Percentiles rank a stretch among this genome's conserved stretches.
These are phyloP conservation scores for Chaetomium sp. DNA, from an alignment of 2,329 filamentous ascomycete species.

Conservation along the genomic window DNA sequence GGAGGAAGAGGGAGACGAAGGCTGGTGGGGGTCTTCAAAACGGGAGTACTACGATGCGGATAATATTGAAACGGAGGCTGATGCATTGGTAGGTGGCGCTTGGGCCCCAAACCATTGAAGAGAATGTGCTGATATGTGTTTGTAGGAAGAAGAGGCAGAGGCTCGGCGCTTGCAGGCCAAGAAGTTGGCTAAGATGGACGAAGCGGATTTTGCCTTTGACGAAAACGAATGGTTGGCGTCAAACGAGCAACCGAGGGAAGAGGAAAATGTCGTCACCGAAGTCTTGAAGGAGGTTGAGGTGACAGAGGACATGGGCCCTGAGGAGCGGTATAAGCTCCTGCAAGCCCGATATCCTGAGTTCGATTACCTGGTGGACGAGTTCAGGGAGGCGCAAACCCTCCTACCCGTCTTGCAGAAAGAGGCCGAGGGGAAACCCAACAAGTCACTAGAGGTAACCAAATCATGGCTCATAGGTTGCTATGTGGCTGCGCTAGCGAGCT, in stretches of 20 bases:
- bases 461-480: conserved; percentile 80
- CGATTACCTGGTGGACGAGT: conserved; percentile 75
- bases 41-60: conserved; percentile 94
- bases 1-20: conserved; percentile 52
- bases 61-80: conserved; percentile 54
- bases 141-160: conserved; percentile 76
- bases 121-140: neutral
- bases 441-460: conserved; percentile 60
- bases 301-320: conserved; percentile 67
- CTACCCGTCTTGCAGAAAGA: conserved; percentile 53
- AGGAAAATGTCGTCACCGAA: conserved; percentile 67
- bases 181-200: conserved; percentile 80
- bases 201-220: conserved; percentile 90
- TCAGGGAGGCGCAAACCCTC: conserved; percentile 62
- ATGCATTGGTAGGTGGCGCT: conserved; percentile 48
- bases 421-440: conserved; percentile 45
- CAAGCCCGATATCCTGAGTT: conserved; percentile 86
- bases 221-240: conserved; percentile 74
- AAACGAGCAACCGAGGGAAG: conserved; percentile 43
- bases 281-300: conserved; percentile 79
- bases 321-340: conserved; percentile 70
- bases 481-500: conserved; percentile 79
- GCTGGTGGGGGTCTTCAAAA: conserved; percentile 81
- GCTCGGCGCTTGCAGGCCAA: conserved; percentile 85
- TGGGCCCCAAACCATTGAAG: neutral